Percentiles rank a stretch among this genome's conserved stretches.
Conservation (phyloP, 2,329 filamentous ascomycete species). For the Pseudogymnoascus sp. region DNA sequence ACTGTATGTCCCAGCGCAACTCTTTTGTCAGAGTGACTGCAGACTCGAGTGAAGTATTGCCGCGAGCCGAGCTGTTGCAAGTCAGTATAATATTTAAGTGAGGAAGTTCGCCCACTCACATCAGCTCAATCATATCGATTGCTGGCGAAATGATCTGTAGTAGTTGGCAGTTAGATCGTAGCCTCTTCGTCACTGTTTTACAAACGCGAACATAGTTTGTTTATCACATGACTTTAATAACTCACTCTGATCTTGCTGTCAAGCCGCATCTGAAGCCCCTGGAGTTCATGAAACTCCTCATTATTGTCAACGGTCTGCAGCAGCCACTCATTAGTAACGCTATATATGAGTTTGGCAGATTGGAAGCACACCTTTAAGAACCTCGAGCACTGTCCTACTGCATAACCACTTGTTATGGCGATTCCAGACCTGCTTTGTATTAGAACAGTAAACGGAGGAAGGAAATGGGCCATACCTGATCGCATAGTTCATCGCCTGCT, state of each 20-base stretch:
- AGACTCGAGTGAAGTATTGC: slow-evolving; percentile 75
- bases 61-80: slow-evolving; percentile 49
- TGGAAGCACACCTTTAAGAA: slow-evolving; percentile 53
- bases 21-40: slow-evolving; percentile 75
- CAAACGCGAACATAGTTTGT: not conserved
- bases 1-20: slow-evolving; percentile 73
- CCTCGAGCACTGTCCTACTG: slow-evolving; percentile 71
- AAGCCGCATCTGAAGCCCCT: slow-evolving; percentile 61
- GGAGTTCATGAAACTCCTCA: slow-evolving; percentile 59
- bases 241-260: slow-evolving; percentile 75
- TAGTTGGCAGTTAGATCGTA: not conserved
- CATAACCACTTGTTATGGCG: slow-evolving; percentile 74
- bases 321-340: not conserved
- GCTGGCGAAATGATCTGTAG: slow-evolving; percentile 73
- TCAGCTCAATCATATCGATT: slow-evolving; percentile 86
- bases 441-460: not conserved
- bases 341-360: not conserved
- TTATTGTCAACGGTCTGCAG: slow-evolving; percentile 58
- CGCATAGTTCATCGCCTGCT: slow-evolving; percentile 67
- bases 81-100: slow-evolving; percentile 27
- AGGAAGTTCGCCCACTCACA: slow-evolving; percentile 51
- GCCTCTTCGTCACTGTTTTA: not conserved
- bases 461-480: slow-evolving; percentile 38
- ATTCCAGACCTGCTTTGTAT: slow-evolving; percentile 55
- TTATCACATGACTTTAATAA: slow-evolving; percentile 11